phyloP scores from a whole-genome alignment of 2,329 filamentous ascomycete species.

The Venturia oleaginea region DNA sequence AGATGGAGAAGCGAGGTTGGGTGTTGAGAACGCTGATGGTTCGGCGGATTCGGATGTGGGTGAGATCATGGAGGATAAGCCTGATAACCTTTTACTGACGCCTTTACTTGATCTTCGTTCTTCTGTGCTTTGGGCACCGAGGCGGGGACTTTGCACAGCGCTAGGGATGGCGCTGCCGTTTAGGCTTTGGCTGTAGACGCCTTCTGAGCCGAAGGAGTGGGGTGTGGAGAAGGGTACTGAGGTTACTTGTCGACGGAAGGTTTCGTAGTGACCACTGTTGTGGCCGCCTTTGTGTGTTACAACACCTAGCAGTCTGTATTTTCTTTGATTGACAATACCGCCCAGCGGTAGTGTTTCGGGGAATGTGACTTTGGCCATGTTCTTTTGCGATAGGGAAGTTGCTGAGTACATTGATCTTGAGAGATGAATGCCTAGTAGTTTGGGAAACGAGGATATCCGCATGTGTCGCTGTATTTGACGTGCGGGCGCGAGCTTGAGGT shows the following conservation, averaged over 20 bases:
- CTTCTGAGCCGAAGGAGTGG: slow-evolving; percentile 66
- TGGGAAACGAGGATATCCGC: slow-evolving; percentile 78
- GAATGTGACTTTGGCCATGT: slow-evolving; percentile 87
- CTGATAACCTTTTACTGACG: background rate
- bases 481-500: slow-evolving; percentile 65
- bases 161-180: slow-evolving; percentile 6
- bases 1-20: slow-evolving; percentile 18
- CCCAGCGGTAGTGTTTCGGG: slow-evolving; percentile 80
- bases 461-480: slow-evolving; percentile 81
- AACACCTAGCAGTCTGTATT: slow-evolving; percentile 75
- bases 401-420: slow-evolving; percentile 86
- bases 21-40: slow-evolving; percentile 23
- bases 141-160: slow-evolving; percentile 6
- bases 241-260: slow-evolving; percentile 78
- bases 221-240: slow-evolving; percentile 74
- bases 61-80: background rate
- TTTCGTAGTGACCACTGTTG: slow-evolving; percentile 94
- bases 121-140: background rate
- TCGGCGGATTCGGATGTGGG: slow-evolving; percentile 23
- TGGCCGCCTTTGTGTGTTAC: slow-evolving; percentile 95
- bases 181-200: slow-evolving; percentile 43
- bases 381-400: slow-evolving; percentile 73
- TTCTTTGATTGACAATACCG: slow-evolving; percentile 64
- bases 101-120: background rate
- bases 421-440: slow-evolving; percentile 82